Base-by-base conservation (phyloP, 306 rosid genomes). In the Begonia loranthoides region DNA sequence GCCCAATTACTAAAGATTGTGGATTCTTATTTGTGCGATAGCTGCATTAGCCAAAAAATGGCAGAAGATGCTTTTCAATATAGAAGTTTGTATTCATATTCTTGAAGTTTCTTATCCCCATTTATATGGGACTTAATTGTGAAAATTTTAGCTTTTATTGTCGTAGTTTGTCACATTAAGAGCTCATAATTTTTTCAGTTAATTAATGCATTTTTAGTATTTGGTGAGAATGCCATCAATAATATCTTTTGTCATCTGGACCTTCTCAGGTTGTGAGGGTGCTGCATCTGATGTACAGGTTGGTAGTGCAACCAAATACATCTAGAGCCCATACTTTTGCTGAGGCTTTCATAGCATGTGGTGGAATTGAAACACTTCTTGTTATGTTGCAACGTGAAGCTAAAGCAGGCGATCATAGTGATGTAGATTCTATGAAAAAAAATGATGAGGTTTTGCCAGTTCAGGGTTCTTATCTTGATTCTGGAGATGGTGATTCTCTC, bases 331-430 rank as follows among this genome's bases (percentile, higher is more conserved):
- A 77, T 36, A 76, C 83, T 50, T 78, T 90, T 86, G 86, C 79
- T 8, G 90, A 90, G 78, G 94, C 92, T 67, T 83, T 90, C 62
- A 66, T 90, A 56, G 77, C 85, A 56, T 72, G 79, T 71, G 95
- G 95, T 28, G 99, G 95, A 51, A 58, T 90, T 66, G 99, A 86
- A 80, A 80, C 94, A 47, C 84, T 90, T 74, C 92, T 90, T 61
- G 95, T 90, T 69, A 75, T 90, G 58, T 75, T 86, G 66, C 99
- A 82, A 59, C 81, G 88, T 38, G 99, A 90, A 68, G 88, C 85
- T 61, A 90, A 80, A 75, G 66, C 74, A 52, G 88, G 94, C 55
- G 99, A 90, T 61, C 70, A 13, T 73, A 77, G 51, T 70, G 67
- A 54, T 65, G 59, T 52, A 36, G 88, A 86, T 61, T 69, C 70